Evolutionary conservation across 140 eudicot genomes (phyloP), one percentile per base, ranked within the genome.

Genomic region (Erigeron philadelphicus): DNA sequence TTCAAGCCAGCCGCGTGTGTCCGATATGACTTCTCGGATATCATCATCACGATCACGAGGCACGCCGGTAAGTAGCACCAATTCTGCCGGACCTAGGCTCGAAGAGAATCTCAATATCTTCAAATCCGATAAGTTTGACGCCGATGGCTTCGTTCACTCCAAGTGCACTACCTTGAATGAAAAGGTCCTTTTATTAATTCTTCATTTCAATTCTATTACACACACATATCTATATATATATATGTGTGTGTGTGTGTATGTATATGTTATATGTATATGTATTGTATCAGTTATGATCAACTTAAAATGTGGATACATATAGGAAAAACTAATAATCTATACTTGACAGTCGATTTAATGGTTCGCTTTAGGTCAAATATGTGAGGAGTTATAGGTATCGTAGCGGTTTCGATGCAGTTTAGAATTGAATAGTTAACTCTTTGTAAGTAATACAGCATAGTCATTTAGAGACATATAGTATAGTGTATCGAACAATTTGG

Each of bases 121-220:
- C 83, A 90, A 85, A 79, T 77, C 93, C 68, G 99, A 93, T 70
- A 82, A 78, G 48, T 93, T 89, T 76, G 97, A 93, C 64, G 94
- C 99, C 64, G 95, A 89, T 77, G 73, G 68, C 11, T 93, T 72
- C 68, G 94, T 93, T 49, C 85, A 89, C 77, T 83, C 99, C 80
- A 89, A 89, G 77, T 89, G 99, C 75, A 86, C 84, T 68, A 74
- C 99, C n/a, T 75, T 89, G 55, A 89, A 82, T 50, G 99, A 93
- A 56, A 93, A 93, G 99, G 99, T 93, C 43, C 12, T 3, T 44
- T 57, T 57, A 19, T 35, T 65, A 3, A 2, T 3, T 16, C 47
- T 9, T 70, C 68, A 35, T 49, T 17, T 16, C 67, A 40, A 16
- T 19, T 41, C 46, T 60, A 31, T 35, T 52, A 18, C 17, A 52